Base-by-base conservation (phyloP, 805 yeast species). In the Wickerhamiella slavikovae region DNA sequence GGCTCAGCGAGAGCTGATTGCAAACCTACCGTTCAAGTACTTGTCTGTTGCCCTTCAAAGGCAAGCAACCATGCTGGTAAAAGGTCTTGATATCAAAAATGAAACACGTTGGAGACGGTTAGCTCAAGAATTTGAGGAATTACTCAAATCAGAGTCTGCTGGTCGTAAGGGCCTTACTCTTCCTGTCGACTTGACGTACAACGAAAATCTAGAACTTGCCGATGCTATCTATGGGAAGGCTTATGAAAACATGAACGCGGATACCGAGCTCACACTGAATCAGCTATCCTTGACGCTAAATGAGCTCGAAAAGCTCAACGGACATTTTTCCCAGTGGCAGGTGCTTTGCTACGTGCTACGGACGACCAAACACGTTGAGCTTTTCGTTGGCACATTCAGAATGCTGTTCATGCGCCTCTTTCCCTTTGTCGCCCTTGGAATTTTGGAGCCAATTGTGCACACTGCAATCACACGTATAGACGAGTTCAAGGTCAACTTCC, bases 1-100 rank as follows among this genome's bases (percentile, higher is more conserved):
- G 7, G 13, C 58, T 17, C 72, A 71, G 29, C 59, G 41, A 58
- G 43, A 51, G 43, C 34, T 60, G 60, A 25, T 93, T 66, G 24
- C 30, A 10, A 46, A 48, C 28, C 31, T 54, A 17, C 55, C 55
- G 4, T 27, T 48, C 9, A 27, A 30, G 9, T 20, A 18, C 16
- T 29, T 45, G 32, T 25, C 35, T 6, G 34, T 38, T 2, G 27
- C 28, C 11, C 22, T 34, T 17, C 31, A 30, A 15, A 26, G 41
- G 10, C 45, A 42, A 25, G 33, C 38, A 2, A 17, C 19, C 3
- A 38, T 38, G 36, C 26, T 40, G 23, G 29, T 42, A 13, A 25
- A 25, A 14, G 27, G 17, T 10, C 9, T 7, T 14, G 5, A 11
- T 5, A 11, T 14, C 5, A 6, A 14, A 4, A 14, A 11, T 14